Evolutionary conservation across 306 rosid genomes (phyloP), one percentile per base, ranked within the genome.

Genomic region (Adenanthera pavonina): DNA sequence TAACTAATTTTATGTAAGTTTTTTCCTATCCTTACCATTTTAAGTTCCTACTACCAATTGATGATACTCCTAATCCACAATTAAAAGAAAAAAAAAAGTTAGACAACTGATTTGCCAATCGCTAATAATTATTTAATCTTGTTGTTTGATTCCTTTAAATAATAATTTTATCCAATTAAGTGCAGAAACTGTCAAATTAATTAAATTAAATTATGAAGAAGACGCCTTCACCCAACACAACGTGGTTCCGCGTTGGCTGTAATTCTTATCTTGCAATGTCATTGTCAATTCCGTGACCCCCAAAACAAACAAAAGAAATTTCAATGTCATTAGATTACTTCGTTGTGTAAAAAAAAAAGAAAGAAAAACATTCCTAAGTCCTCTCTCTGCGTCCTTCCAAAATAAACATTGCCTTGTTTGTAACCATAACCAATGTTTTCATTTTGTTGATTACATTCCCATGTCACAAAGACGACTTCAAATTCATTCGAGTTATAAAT

Each of bases 221-320:
- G 5, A 0, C 30, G 30, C 30, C 2, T 35, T 71, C 2, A n/a
- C 25, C 3, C 35, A 54, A 46, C 15, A 3, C 48, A 6, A 67
- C 72, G 51, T n/a, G 52, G 52, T 4, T 67, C 57, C 66, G 6
- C 76, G 16, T 19, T 54, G 15, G 80, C 66, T 69, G 66, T 72
- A 38, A n/a, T 12, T 76, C 82, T 64, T 65, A 78, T 78, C 86
- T 14, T 70, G 79, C 76, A 17, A n/a, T 4, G 75, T 77, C 82
- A 62, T 62, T 34, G 62, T 57, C 62, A 3, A 57, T 54, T 61
- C 19, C 43, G 12, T 51, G 11, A 3, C 6, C 14, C 20, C 47
- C 20, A 17, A 62, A 62, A 48, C 0, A 7, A 33, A 61, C 7
- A 10, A 2, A 15, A 25, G 30, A 6, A 14, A 12, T 4, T 44